Percentiles rank a stretch among this genome's conserved stretches.
These are phyloP conservation scores for Trichosporon ovoides DNA, from an alignment of 1,284 basidiomycete genomes.

Conservation along the genomic window DNA sequence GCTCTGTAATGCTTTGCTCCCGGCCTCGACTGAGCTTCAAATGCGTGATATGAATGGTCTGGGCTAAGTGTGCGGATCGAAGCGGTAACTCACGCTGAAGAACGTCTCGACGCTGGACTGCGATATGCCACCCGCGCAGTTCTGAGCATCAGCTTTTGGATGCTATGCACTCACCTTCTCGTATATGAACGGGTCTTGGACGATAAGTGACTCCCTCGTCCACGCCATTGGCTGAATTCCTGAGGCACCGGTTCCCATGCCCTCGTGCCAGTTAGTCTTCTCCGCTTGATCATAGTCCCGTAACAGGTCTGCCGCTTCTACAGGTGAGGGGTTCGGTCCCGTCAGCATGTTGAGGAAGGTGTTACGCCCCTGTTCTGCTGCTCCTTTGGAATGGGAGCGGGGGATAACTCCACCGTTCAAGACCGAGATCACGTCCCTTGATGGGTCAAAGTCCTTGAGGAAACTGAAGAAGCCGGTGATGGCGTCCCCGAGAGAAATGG, in stretches of 20 bases:
- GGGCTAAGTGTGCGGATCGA: background rate
- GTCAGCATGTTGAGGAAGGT: background rate
- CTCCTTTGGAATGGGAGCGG: background rate
- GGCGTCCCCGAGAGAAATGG: conserved; percentile 32
- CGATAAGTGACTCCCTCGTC: conserved; percentile 25
- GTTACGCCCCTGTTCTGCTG: background rate
- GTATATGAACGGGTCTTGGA: conserved; percentile 49
- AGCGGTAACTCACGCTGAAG: conserved; percentile 7
- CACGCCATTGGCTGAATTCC: background rate
- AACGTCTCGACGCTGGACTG: conserved; percentile 7
- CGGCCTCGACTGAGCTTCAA: background rate
- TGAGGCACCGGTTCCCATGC: background rate
- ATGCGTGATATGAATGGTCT: background rate
- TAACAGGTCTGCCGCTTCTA: background rate
- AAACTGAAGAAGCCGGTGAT: conserved; percentile 38
- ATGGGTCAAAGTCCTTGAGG: conserved; percentile 29
- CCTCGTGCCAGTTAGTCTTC: background rate
- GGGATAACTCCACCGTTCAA: conserved; percentile 33
- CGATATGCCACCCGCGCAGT: conserved; percentile 23
- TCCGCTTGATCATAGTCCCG: background rate
- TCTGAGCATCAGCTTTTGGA: conserved; percentile 12
- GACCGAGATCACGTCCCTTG: conserved; percentile 30
- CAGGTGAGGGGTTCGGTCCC: background rate
- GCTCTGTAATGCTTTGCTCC: background rate
- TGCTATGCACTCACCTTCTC: conserved; percentile 35